phyloP scores from a whole-genome alignment of 179 eudicot species.

The Spinacia oleracea region DNA sequence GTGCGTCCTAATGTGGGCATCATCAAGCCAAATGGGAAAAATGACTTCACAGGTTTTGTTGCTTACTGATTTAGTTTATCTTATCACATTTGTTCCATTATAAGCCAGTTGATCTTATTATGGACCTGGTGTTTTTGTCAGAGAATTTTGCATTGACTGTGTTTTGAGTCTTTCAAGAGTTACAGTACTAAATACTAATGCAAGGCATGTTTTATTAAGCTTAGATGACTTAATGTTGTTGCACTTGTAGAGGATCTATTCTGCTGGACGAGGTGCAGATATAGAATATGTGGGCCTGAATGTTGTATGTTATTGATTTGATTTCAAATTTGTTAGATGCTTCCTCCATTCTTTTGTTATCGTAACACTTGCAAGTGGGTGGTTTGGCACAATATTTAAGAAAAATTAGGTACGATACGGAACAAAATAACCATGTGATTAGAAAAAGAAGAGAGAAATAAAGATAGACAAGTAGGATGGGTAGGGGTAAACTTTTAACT shows the following conservation, averaged over 20 bases:
- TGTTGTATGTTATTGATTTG: not conserved
- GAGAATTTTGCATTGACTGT: not conserved
- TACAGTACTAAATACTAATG: not conserved
- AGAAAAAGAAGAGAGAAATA: no score
- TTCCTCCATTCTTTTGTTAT: no score
- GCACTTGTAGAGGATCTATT: not conserved
- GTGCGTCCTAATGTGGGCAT: slow-evolving; percentile 78
- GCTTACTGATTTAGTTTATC: slow-evolving; percentile 5
- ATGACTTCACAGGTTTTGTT: slow-evolving; percentile 63
- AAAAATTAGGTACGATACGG: no score
- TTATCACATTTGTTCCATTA: not conserved
- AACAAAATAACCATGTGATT: no score
- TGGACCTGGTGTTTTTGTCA: not conserved
- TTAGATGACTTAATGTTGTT: not conserved
- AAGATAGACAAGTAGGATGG: no score
- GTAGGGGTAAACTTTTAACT: no score
- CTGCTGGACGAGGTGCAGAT: not conserved
- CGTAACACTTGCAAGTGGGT: no score
- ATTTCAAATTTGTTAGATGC: not conserved
- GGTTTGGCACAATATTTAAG: no score
- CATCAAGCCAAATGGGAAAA: slow-evolving; percentile 61
- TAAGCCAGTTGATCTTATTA: not conserved
- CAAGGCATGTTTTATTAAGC: not conserved
- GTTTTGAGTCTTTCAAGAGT: not conserved
- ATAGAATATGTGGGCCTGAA: not conserved